Percentiles rank a stretch among this genome's conserved stretches.
These are phyloP conservation scores for Mycocentrospora acerina DNA, from an alignment of 2,329 filamentous ascomycete species.

Conservation along the genomic window DNA sequence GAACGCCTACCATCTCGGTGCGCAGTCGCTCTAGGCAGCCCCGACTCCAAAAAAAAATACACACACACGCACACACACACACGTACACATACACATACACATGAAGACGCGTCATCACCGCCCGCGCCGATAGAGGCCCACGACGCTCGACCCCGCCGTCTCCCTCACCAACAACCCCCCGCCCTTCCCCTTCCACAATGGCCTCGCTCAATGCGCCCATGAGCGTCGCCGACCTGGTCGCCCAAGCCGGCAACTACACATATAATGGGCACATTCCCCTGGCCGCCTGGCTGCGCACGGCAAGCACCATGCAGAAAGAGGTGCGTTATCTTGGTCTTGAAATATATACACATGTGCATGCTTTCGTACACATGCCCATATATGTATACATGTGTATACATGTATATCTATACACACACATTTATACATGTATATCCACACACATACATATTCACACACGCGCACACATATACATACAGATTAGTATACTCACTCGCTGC, in stretches of 20 bases:
- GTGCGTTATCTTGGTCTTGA: constrained; percentile 50
- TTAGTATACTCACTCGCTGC: too few relatives aligned
- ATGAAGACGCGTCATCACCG: constrained; percentile 32
- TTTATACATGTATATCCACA: constrained; percentile 5
- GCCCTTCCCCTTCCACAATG: background rate
- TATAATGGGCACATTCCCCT: constrained; percentile 78
- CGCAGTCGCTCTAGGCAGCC: constrained; percentile 20
- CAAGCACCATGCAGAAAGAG: constrained; percentile 77
- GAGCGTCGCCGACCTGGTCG: constrained; percentile 74
- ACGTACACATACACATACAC: constrained; percentile 15
- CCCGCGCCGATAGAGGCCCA: constrained; percentile 23
- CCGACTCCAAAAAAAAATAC: constrained; percentile 8
- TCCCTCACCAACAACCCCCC: background rate
- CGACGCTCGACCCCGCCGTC: background rate
- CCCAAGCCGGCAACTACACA: constrained; percentile 74
- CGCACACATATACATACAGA: constrained; percentile 6
- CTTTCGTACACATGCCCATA: constrained; percentile 12
- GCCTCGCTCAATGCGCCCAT: constrained; percentile 53
- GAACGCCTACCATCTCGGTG: constrained; percentile 23
- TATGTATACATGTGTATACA: too few relatives aligned
- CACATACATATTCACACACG: constrained; percentile 11
- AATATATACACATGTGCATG: constrained; percentile 2
- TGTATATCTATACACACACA: constrained; percentile 8
- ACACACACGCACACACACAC: constrained; percentile 16
- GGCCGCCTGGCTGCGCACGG: constrained; percentile 79